Conservation (phyloP, 257 asterid genomes). For the Solanum okadae region DNA sequence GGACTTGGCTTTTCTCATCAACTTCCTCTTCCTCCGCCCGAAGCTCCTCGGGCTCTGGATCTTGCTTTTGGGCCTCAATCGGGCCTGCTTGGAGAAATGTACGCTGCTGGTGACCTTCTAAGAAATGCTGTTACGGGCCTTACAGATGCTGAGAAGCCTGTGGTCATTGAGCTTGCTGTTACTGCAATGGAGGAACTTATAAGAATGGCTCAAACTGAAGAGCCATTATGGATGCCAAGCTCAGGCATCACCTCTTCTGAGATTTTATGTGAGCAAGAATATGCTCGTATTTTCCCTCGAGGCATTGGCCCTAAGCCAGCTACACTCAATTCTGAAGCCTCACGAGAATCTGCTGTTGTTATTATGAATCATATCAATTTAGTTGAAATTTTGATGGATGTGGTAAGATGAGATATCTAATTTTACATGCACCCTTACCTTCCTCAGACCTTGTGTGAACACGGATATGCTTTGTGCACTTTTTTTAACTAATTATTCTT, state of each 20-base stretch:
- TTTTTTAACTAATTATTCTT: not conserved
- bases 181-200: constrained; percentile 74
- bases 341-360: constrained; percentile 80
- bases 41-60: constrained; percentile 39
- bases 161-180: constrained; percentile 62
- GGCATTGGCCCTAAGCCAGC: constrained; percentile 87
- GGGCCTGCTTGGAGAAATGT: constrained; percentile 40
- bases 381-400: constrained; percentile 89
- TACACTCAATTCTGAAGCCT: constrained; percentile 79
- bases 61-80: constrained; percentile 40
- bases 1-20: constrained; percentile 40
- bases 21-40: constrained; percentile 30
- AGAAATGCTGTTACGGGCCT: constrained; percentile 41
- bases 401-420: constrained; percentile 25
- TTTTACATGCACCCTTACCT: not conserved
- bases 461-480: not conserved
- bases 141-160: constrained; percentile 54
- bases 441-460: not conserved
- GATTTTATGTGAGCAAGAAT: constrained; percentile 63
- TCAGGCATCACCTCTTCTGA: constrained; percentile 18
- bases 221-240: constrained; percentile 51
- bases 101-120: constrained; percentile 43
- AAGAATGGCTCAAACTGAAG: constrained; percentile 52
- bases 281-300: constrained; percentile 57
- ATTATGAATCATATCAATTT: constrained; percentile 78